Percentiles rank a stretch among this genome's conserved stretches.
Conservation (phyloP, 257 asterid species). For the Hygrophila difformis region DNA sequence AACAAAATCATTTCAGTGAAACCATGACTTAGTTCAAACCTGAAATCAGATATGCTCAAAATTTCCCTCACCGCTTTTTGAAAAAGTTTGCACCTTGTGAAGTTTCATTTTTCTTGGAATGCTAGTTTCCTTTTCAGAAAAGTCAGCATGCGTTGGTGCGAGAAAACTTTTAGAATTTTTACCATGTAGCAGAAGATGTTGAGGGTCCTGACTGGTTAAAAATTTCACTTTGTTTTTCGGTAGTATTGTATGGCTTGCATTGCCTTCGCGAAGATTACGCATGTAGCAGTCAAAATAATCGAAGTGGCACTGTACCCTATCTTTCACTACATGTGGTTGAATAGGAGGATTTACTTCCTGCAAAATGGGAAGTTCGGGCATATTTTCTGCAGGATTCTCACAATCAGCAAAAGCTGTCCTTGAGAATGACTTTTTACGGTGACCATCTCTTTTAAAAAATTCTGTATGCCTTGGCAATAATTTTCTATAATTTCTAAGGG, state of each 20-base stretch:
- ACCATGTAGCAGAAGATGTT: conserved; percentile 16
- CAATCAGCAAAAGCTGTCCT: conserved; percentile 15
- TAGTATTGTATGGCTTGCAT: conserved; percentile 17
- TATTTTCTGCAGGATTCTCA: conserved; percentile 18
- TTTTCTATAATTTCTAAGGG: conserved; percentile 43
- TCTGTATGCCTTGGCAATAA: conserved; percentile 19
- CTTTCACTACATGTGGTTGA: conserved; percentile 17
- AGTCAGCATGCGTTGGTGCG: conserved; percentile 44
- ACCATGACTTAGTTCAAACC: conserved; percentile 14
- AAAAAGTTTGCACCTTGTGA: conserved; percentile 25
- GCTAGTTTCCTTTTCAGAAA: conserved; percentile 32
- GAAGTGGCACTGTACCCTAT: conserved; percentile 17
- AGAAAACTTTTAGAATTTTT: conserved; percentile 19
- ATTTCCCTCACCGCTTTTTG: conserved; percentile 39
- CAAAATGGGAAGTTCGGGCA: conserved; percentile 20
- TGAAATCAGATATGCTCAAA: conserved; percentile 12
- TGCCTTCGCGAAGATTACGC: conserved; percentile 24
- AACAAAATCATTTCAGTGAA: conserved; percentile 10
- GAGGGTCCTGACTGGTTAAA: conserved; percentile 19
- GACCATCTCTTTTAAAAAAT: conserved; percentile 20
- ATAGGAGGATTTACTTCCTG: conserved; percentile 21
- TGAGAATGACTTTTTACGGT: conserved; percentile 15
- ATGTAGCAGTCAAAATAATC: conserved; percentile 18
- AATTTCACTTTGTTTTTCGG: conserved; percentile 22
- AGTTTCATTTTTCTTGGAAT: conserved; percentile 15